A percentile compares a stretch with the other conserved stretches of the same genome.
Evolutionary conservation across 163 green algal genomes (phyloP).

Genomic region (Smithsoniella earleae): DNA sequence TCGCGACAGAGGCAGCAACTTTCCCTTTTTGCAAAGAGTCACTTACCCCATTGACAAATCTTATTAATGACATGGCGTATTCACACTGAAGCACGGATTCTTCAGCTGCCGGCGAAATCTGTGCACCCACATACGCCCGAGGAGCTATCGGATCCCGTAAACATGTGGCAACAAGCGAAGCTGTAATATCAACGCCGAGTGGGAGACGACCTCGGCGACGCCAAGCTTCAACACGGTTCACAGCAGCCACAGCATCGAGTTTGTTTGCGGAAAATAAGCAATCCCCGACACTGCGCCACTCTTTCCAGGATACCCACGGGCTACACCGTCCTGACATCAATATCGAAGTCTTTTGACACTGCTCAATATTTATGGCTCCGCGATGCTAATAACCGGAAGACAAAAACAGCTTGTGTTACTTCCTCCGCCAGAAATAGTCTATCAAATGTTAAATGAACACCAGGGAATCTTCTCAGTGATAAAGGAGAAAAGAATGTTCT

Average conservation of each 20-base stretch:
- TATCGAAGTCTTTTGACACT: too few relatives aligned
- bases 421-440: too few relatives aligned
- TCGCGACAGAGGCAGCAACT: constrained; percentile 42
- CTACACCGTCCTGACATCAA: constrained; percentile 41
- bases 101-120: background rate
- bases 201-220: constrained; percentile 49
- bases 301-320: constrained; percentile 57
- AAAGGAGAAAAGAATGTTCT: too few relatives aligned
- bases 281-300: constrained; percentile 48
- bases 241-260: constrained; percentile 32
- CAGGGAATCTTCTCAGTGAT: too few relatives aligned
- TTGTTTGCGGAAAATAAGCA: constrained; percentile 38
- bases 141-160: constrained; percentile 35
- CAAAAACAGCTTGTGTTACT: too few relatives aligned
- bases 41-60: constrained; percentile 34
- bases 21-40: constrained; percentile 42
- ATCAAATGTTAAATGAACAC: too few relatives aligned
- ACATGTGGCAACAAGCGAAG: constrained; percentile 43
- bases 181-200: constrained; percentile 57
- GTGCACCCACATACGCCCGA: background rate
- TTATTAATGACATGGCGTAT: constrained; percentile 31
- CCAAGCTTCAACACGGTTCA: constrained; percentile 52
- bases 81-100: background rate
- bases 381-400: too few relatives aligned
- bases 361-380: too few relatives aligned